Evolutionary conservation across 192 early-diverging fungal genomes (phyloP), one percentile per base, ranked within the genome.

Genomic region (Podila epicladia): DNA sequence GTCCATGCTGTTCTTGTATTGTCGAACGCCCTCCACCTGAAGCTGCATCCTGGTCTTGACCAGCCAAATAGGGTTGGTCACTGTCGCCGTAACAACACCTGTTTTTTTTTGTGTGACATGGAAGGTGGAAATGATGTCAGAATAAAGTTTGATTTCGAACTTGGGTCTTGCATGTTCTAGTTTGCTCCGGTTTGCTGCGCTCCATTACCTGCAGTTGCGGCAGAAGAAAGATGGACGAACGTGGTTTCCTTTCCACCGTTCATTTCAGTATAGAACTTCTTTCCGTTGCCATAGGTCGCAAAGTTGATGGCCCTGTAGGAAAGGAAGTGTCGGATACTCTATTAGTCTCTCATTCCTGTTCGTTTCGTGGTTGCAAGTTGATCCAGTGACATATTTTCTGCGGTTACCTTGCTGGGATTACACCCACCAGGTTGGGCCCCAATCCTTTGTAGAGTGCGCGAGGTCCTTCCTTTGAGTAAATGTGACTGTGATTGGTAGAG

Each of bases 41-140:
- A 99, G 82, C 83, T 99, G 97, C 88, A 99, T 94, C 60, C 98
- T 85, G 0, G 97, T 99, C 72, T 98, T 99, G 49, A 98, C 91
- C 55, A 99, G 88, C 98, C 98, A 99, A 28, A 99, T 98, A 0
- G 98, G 98, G 73, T 96, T 98, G 2, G 97, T 97, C n/a, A 84
- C 86, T 3, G 92, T 90, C 0, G 95, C 93, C 5, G 93, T 95
- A 7, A 94, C 87, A 33, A 94, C 82, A 13, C 91, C 89, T 80
- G 31, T n/a, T 24, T 35, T n/a, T 24, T 35, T n/a, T 15, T 15
- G 48, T 48, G 19, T 15, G 3, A 32, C 15, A 28, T 29, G 9
- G n/a, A 59, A 48, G 35, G 19, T 24, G 53, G 24, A 55, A 24
- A 55, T 26, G 53, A 24, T 0, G 53, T 55, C 53, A 55, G 53